Evolutionary conservation across 2,329 filamentous ascomycete species (phyloP).

Genomic region (Fusarium pininemorale): DNA sequence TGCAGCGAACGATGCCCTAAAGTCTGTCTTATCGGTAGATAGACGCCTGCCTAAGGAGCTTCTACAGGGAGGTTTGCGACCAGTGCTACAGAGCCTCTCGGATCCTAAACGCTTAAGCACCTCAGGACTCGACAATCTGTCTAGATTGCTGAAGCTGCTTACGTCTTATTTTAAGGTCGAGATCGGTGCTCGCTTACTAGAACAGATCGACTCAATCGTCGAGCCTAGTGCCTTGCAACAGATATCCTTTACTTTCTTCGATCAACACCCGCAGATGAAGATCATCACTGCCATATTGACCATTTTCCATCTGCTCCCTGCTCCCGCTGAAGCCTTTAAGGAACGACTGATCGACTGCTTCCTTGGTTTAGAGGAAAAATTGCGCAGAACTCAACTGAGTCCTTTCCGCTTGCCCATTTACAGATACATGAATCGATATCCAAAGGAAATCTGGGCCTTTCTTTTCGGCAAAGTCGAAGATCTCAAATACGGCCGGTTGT

Average conservation of each 20-base stretch:
- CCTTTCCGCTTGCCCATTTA: constrained; percentile 91
- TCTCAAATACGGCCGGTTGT: constrained; percentile 86
- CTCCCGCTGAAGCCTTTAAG: constrained; percentile 90
- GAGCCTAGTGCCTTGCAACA: constrained; percentile 83
- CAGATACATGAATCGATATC: constrained; percentile 92
- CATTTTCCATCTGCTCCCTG: constrained; percentile 94
- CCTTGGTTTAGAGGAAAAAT: constrained; percentile 84
- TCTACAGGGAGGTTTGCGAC: constrained; percentile 90
- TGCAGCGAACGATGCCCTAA: constrained; percentile 89
- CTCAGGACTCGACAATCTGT: constrained; percentile 89
- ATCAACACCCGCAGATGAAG: constrained; percentile 92
- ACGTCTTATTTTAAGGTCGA: constrained; percentile 99
- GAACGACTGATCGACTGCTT: constrained; percentile 89
- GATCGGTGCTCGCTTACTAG: constrained; percentile 90
- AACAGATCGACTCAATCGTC: constrained; percentile 91
- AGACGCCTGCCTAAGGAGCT: constrained; percentile 95
- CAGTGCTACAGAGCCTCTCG: constrained; percentile 95
- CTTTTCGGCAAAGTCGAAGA: constrained; percentile 84
- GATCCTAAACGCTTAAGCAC: constrained; percentile 91
- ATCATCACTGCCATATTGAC: constrained; percentile 95
- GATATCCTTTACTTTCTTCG: constrained; percentile 92
- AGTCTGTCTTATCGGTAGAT: constrained; percentile 85
- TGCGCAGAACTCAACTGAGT: constrained; percentile 88
- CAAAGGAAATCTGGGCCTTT: constrained; percentile 84
- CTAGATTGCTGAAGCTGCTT: constrained; percentile 85